Evolutionary conservation across 164 flowering plant species (phyloP).

Genomic region (Vitis rupestris): DNA sequence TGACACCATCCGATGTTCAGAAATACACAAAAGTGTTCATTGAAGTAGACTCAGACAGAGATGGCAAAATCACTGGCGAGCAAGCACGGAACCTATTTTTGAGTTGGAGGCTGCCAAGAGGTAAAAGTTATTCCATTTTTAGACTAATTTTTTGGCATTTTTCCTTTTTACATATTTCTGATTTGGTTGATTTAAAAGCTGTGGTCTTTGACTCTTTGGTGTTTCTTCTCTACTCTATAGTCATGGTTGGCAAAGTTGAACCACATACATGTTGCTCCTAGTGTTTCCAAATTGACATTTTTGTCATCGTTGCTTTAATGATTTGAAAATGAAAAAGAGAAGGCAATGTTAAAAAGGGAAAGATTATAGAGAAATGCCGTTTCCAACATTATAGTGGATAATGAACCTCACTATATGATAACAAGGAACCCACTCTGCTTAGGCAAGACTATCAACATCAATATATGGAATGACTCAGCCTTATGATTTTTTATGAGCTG

Average conservation of each 20-base stretch:
- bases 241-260: background rate
- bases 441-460: no score
- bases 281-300: no score
- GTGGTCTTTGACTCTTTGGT: background rate
- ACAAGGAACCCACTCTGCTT: background rate
- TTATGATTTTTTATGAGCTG: no score
- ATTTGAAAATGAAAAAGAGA: no score
- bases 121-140: conserved; percentile 23
- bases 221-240: no score
- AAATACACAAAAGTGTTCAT: conserved; percentile 85
- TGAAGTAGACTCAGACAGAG: conserved; percentile 89
- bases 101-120: conserved; percentile 97
- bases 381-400: background rate
- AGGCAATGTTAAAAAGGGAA: no score
- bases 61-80: conserved; percentile 92
- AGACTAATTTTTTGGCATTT: background rate
- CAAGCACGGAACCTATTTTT: conserved; percentile 86
- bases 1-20: conserved; percentile 79
- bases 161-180: background rate
- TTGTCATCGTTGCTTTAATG: no score
- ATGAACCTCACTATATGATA: background rate
- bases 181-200: background rate
- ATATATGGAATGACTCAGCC: no score
- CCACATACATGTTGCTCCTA: background rate
- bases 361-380: no score